Conservation (phyloP, 768 basidiomycete species). For the Kwoniella sp. region DNA sequence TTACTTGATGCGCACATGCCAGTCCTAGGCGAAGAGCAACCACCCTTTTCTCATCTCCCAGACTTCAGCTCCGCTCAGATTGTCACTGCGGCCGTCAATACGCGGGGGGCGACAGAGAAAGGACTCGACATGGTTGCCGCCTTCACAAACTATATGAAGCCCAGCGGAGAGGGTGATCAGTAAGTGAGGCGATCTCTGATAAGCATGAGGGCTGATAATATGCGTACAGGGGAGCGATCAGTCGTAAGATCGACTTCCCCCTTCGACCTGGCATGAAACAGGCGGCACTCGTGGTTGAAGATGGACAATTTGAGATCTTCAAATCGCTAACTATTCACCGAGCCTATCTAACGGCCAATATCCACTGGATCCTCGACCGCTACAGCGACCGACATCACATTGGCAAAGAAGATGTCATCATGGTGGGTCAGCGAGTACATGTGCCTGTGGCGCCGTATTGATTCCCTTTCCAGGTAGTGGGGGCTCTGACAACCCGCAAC, state of each 20-base stretch:
- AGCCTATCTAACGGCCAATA: slow-evolving; percentile 69
- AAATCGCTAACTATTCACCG: slow-evolving; percentile 62
- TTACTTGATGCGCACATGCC: slow-evolving; percentile 63
- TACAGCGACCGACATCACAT: slow-evolving; percentile 55
- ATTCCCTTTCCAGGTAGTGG: slow-evolving; percentile 50
- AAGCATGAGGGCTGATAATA: slow-evolving; percentile 20
- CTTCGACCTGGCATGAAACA: slow-evolving; percentile 63
- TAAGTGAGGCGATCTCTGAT: slow-evolving; percentile 11
- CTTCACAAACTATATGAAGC: slow-evolving; percentile 48
- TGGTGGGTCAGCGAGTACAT: slow-evolving; percentile 45
- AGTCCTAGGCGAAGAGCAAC: slow-evolving; percentile 52
- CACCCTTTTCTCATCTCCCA: slow-evolving; percentile 24
- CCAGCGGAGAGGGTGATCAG: slow-evolving; percentile 27
- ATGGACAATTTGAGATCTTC: slow-evolving; percentile 65
- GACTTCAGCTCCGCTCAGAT: slow-evolving; percentile 23
- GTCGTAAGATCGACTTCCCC: slow-evolving; percentile 59
- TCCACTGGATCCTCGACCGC: slow-evolving; percentile 60
- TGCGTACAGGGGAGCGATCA: slow-evolving; percentile 52
- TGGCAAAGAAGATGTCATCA: slow-evolving; percentile 60
- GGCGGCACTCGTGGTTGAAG: slow-evolving; percentile 66
- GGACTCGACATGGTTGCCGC: slow-evolving; percentile 57
- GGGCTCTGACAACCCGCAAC: slow-evolving; percentile 65
- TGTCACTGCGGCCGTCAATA: slow-evolving; percentile 15
- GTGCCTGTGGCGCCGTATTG: neutral
- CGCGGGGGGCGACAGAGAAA: slow-evolving; percentile 45